These are phyloP conservation scores for Drosera spatulata DNA, from an alignment of 179 eudicot species.

Conservation along the genomic window DNA sequence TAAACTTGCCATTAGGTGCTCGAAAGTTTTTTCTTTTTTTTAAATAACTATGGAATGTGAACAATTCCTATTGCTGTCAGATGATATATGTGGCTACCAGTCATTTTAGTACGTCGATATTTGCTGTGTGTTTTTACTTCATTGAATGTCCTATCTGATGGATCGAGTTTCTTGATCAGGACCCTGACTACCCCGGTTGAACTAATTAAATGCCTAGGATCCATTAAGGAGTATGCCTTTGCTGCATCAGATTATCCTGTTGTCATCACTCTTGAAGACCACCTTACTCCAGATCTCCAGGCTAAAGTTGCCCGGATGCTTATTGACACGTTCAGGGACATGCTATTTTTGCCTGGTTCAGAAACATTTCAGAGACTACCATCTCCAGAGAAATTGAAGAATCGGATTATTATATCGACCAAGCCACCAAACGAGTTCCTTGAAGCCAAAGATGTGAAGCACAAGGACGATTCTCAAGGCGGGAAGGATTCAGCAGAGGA, in stretches of 20 bases:
- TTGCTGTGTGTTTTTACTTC: too few species aligned
- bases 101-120: too few species aligned
- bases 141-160: not conserved
- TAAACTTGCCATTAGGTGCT: too few species aligned
- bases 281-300: conserved; percentile 65
- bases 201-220: conserved; percentile 62
- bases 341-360: conserved; percentile 47
- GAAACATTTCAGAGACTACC: conserved; percentile 66
- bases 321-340: conserved; percentile 60
- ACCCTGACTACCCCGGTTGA: conserved; percentile 86
- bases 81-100: too few species aligned
- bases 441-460: conserved; percentile 39
- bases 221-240: conserved; percentile 79
- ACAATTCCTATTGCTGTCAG: too few species aligned
- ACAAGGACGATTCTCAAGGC: conserved; percentile 23
- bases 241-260: conserved; percentile 74
- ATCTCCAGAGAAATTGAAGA: conserved; percentile 66
- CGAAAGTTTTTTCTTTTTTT: too few species aligned
- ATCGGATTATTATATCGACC: conserved; percentile 66
- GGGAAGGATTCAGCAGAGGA: conserved; percentile 31
- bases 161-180: conserved; percentile 25
- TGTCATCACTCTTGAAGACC: conserved; percentile 79
- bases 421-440: conserved; percentile 85
- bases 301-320: conserved; percentile 91
- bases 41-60: too few species aligned